Base-by-base conservation (phyloP, 2,329 filamentous ascomycete genomes). In the Alternaria rosae region DNA sequence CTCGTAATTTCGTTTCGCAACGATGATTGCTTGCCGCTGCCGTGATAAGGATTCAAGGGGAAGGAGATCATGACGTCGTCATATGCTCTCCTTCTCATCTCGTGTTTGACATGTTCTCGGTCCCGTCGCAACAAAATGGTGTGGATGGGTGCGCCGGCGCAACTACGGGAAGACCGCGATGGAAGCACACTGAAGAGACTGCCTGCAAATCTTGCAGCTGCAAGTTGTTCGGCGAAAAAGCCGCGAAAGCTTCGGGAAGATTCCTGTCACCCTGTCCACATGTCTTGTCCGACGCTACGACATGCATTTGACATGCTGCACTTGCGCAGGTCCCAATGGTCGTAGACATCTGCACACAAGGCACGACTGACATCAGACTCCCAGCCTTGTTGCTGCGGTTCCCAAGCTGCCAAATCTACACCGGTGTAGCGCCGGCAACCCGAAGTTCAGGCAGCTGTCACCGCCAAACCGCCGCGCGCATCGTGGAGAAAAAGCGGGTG, bases 51-150 rank as follows among this genome's bases (percentile, higher is more conserved):
- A 51, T 15, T 51, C 47, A 35, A 38, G 47, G 47, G 9, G 20
- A 35, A 45, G 58, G 38, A 35, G 53, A 61, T 61, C 47, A 57
- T 61, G 58, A 61, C 58, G 58, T 52, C 42, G 42, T 23, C 35
- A 38, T 38, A 11, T 9, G 28, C 35, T 23, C 28, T 57, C 26
- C 30, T 45, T 43, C 41, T n/a, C 25, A 28, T 15, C 26, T 30
- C 45, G n/a, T 50, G 17, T 41, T 38, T 53, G 48, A 51, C 50
- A 10, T 38, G 1, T 35, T 11, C 35, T 28, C 47, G 4, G 15
- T 50, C 20, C n/a, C 47, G 47, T 23, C 28, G 47, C 28, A 10
- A 50, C 10, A 50, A 32, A 20, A 21, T 21, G 47, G 45, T 50
- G 13, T 3, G 47, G 35, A 3, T 6, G 10, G 5, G 13, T 17